Percentiles rank a stretch among this genome's conserved stretches.
Evolutionary conservation across 1,284 basidiomycete species (phyloP).

Genomic region (Quambalaria eucalypti): DNA sequence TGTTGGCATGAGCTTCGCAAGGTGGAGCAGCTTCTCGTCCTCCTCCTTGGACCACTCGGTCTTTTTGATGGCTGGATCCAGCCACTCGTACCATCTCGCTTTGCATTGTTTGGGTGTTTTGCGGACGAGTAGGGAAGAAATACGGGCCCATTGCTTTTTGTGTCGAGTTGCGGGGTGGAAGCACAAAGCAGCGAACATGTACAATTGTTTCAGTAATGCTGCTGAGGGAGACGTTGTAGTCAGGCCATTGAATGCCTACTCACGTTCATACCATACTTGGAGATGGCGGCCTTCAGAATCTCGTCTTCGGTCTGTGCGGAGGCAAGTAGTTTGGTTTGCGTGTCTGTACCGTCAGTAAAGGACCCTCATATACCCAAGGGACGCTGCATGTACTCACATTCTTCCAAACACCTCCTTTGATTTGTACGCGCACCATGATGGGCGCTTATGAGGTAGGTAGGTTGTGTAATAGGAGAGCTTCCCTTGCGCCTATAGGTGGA

Average conservation of each 20-base stretch:
- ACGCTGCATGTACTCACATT: too few species aligned
- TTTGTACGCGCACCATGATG: constrained; percentile 42
- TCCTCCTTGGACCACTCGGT: constrained; percentile 77
- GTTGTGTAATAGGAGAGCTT: too few species aligned
- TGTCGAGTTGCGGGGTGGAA: constrained; percentile 6
- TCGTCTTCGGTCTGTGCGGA: constrained; percentile 44
- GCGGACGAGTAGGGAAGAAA: constrained; percentile 90
- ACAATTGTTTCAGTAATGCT: not conserved
- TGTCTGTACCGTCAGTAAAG: not conserved
- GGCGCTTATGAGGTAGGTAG: not conserved
- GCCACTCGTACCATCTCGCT: constrained; percentile 96
- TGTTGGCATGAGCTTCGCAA: constrained; percentile 98
- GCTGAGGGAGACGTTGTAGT: not conserved
- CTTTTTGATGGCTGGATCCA: constrained; percentile 99
- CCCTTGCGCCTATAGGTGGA: too few species aligned
- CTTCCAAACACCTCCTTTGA: constrained; percentile 47
- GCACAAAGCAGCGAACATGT: not conserved
- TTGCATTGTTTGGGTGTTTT: constrained; percentile 99
- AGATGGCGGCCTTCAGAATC: constrained; percentile 46
- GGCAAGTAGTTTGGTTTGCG: too few species aligned
- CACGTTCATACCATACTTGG: constrained; percentile 44
- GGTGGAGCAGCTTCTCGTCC: constrained; percentile 94
- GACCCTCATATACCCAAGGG: too few species aligned
- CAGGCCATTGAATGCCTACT: constrained; percentile 1
- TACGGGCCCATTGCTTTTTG: constrained; percentile 68